A percentile compares a stretch with the other conserved stretches of the same genome.
Conservation (phyloP, 2,329 filamentous ascomycete species). For the Aspergillus felis region DNA sequence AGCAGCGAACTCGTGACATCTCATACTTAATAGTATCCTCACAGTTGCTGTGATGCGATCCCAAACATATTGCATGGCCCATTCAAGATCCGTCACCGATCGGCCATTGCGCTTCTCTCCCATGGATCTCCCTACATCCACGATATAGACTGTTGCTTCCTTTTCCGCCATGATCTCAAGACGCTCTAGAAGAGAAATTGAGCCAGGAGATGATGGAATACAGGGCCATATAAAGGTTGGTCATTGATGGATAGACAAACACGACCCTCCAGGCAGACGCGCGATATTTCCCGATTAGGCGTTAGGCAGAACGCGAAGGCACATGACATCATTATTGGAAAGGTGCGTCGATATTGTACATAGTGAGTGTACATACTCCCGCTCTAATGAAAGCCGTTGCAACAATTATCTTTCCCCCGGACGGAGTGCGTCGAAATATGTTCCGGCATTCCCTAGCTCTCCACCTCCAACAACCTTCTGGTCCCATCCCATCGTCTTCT, state of each 20-base stretch:
- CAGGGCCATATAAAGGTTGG: not conserved
- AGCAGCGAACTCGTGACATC: not conserved
- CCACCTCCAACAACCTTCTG: not conserved
- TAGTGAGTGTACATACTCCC: not conserved
- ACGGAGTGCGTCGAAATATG: not conserved
- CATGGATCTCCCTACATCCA: constrained; percentile 89
- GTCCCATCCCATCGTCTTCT: not conserved
- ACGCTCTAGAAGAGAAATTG: not conserved
- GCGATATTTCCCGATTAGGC: constrained; percentile 36
- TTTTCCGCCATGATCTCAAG: constrained; percentile 73
- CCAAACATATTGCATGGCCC: constrained; percentile 88
- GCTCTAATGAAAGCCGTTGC: constrained; percentile 1
- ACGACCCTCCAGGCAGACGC: constrained; percentile 37
- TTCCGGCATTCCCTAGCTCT: not conserved
- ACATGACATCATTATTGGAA: constrained; percentile 35
- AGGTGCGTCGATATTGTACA: constrained; percentile 10
- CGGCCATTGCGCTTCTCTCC: constrained; percentile 67
- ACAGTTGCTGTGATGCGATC: constrained; percentile 80
- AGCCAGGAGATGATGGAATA: not conserved
- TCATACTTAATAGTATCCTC: constrained; percentile 28
- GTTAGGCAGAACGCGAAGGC: constrained; percentile 30
- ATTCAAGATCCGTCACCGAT: constrained; percentile 77
- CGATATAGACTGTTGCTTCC: constrained; percentile 85
- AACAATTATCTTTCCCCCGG: not conserved
- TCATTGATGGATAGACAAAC: not conserved